Evolutionary conservation across 306 rosid species (phyloP), one percentile per base, ranked within the genome.

Genomic region (Amphicarpaea edgeworthii): DNA sequence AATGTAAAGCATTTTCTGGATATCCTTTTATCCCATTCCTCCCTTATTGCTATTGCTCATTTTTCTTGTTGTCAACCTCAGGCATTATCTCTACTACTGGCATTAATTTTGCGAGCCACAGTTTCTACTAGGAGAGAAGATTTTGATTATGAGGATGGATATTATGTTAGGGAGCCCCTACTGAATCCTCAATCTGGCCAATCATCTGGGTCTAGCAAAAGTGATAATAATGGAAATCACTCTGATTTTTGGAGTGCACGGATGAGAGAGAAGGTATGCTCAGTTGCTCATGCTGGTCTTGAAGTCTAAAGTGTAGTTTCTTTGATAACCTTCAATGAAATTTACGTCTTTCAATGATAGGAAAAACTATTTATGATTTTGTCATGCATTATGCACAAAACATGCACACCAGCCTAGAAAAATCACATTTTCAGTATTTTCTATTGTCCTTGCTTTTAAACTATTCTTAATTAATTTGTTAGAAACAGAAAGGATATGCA

Each of bases 231-330:
- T 77, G 88, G 87, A 75, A 76, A 69, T 63, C 89, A 81, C 77
- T 79, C 88, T 8, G 97, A 90, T 77, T 72, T 90, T 47, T 95
- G 98, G 98, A 93, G 96, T 78, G 82, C 91, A 30, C 87, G 90
- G 60, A 81, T 92, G 76, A 87, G 99, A 79, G 97, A 90, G 61
- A 90, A 95, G 97, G 98, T 94, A 87, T 79, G 68, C 32, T 28
- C 32, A 28, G 92, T 86, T 79, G 68, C 32, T 28, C 32, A 28
- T 28, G 4, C 45, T 66, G 40, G 68, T 81, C 58, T 1, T 63
- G 49, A 77, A 68, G 58, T 79, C 60, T 3, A 16, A 72, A 58
- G 62, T 70, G 72, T 54, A 40, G 24, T 65, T 42, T 41, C 28
- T 61, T 68, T 51, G 51, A 50, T 47, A 59, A 55, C 19, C 53